Evolutionary conservation across 257 asterid species (phyloP).

Genomic region (Verbascum thapsus): DNA sequence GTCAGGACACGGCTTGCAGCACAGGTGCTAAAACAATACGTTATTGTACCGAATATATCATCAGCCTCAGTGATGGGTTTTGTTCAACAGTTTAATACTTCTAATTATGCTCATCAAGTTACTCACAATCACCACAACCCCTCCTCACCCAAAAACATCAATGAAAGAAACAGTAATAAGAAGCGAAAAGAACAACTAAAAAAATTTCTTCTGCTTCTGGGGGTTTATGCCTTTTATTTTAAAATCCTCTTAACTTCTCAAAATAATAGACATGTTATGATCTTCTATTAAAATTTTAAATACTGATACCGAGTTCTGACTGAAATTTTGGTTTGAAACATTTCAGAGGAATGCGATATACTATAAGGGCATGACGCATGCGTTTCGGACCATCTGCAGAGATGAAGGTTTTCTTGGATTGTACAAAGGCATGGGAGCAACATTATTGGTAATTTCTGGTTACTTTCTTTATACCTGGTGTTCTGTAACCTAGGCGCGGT

Average conservation of each 20-base stretch:
- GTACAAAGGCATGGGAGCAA: slow-evolving; percentile 94
- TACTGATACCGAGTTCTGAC: slow-evolving; percentile 11
- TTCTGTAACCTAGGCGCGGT: slow-evolving; percentile 10
- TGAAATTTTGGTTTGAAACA: slow-evolving; percentile 15
- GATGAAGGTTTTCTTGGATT: slow-evolving; percentile 90
- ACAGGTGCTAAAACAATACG: slow-evolving; percentile 52
- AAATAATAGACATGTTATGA: not conserved
- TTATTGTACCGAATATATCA: slow-evolving; percentile 2
- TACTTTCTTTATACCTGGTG: not conserved
- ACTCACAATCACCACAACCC: not conserved
- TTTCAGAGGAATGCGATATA: slow-evolving; percentile 74
- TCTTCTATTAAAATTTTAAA: not conserved
- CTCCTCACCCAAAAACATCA: not conserved
- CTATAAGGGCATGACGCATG: slow-evolving; percentile 83
- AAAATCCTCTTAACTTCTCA: not conserved
- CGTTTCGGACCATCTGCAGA: slow-evolving; percentile 76
- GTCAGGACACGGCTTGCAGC: slow-evolving; percentile 91
- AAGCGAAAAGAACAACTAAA: not conserved
- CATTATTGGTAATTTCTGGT: slow-evolving; percentile 65
- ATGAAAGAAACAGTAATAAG: not conserved
- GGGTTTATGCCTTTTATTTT: not conserved
- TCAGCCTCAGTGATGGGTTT: slow-evolving; percentile 3
- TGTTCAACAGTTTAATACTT: not conserved
- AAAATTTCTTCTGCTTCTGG: not conserved
- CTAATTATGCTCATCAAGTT: not conserved